These are phyloP conservation scores for Scutellaria barbata DNA, from an alignment of 257 asterid genomes.

Conservation along the genomic window DNA sequence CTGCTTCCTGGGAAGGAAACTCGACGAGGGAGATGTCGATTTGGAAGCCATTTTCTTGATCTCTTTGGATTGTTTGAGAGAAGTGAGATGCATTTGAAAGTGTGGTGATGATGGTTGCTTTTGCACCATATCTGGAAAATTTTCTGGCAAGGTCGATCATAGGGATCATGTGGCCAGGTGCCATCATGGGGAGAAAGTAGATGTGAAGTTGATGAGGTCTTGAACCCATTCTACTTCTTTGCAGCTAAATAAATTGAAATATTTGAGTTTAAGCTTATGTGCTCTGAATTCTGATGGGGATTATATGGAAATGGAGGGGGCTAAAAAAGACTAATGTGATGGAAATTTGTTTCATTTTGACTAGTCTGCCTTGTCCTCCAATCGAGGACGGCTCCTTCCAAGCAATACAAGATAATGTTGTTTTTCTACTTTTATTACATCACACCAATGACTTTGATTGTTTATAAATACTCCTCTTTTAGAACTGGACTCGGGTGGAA, in stretches of 20 bases:
- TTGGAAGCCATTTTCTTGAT: slow-evolving; percentile 29
- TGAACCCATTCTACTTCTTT: neutral
- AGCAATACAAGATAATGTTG: too few species aligned
- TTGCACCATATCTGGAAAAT: slow-evolving; percentile 38
- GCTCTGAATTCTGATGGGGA: too few species aligned
- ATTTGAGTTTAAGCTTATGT: too few species aligned
- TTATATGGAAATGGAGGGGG: too few species aligned
- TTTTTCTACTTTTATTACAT: too few species aligned
- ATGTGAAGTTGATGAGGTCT: slow-evolving; percentile 38
- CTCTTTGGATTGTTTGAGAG: slow-evolving; percentile 37
- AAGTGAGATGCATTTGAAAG: slow-evolving; percentile 36
- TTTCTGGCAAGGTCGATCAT: slow-evolving; percentile 45
- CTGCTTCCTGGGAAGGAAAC: slow-evolving; percentile 40
- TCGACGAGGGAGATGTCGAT: slow-evolving; percentile 34
- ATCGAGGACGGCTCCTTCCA: too few species aligned
- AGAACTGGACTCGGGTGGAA: neutral
- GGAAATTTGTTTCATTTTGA: too few species aligned
- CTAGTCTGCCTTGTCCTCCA: too few species aligned
- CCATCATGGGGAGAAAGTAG: slow-evolving; percentile 43
- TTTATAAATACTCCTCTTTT: too few species aligned
- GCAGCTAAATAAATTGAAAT: too few species aligned
- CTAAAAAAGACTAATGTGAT: too few species aligned
- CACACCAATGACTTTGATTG: too few species aligned
- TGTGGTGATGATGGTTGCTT: slow-evolving; percentile 44
- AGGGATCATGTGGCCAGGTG: slow-evolving; percentile 57